phyloP scores from a whole-genome alignment of 768 basidiomycete species.

The Hygrocybe punicea region DNA sequence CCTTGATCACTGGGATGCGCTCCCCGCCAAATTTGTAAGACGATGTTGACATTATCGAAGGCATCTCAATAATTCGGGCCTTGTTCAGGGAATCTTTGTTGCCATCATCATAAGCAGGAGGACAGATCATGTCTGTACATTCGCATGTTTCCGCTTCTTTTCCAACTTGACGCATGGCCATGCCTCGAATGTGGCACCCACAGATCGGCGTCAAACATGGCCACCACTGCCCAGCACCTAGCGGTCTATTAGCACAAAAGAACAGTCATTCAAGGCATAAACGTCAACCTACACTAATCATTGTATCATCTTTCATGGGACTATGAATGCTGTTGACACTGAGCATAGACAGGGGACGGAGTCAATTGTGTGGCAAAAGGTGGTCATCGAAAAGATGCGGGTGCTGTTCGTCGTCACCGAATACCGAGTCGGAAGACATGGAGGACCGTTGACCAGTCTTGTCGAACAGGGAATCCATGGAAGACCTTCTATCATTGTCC shows the following conservation, averaged over 20 bases:
- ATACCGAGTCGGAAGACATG: conserved; percentile 57
- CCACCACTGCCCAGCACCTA: conserved; percentile 76
- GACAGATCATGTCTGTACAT: conserved; percentile 33
- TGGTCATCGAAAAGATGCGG: conserved; percentile 24
- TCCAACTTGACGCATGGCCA: conserved; percentile 68
- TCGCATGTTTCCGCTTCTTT: conserved; percentile 52
- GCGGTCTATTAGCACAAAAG: conserved; percentile 4
- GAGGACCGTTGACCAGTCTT: conserved; percentile 53
- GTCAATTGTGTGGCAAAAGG: conserved; percentile 47
- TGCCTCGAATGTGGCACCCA: conserved; percentile 63
- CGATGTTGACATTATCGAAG: conserved; percentile 62
- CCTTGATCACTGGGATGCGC: conserved; percentile 67
- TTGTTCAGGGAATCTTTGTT: conserved; percentile 43
- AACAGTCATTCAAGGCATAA: background rate
- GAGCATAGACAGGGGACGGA: conserved; percentile 62
- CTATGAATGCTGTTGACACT: conserved; percentile 51
- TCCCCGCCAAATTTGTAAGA: conserved; percentile 66
- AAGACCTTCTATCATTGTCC: conserved; percentile 45
- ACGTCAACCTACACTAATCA: conserved; percentile 60
- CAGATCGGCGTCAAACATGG: conserved; percentile 63
- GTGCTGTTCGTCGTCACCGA: conserved; percentile 48
- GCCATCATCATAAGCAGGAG: conserved; percentile 14
- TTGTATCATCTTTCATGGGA: conserved; percentile 66
- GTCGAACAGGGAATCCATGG: conserved; percentile 59
- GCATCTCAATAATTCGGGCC: conserved; percentile 53